Base-by-base conservation (phyloP, 768 basidiomycete genomes). In the Lactarius trivialis region DNA sequence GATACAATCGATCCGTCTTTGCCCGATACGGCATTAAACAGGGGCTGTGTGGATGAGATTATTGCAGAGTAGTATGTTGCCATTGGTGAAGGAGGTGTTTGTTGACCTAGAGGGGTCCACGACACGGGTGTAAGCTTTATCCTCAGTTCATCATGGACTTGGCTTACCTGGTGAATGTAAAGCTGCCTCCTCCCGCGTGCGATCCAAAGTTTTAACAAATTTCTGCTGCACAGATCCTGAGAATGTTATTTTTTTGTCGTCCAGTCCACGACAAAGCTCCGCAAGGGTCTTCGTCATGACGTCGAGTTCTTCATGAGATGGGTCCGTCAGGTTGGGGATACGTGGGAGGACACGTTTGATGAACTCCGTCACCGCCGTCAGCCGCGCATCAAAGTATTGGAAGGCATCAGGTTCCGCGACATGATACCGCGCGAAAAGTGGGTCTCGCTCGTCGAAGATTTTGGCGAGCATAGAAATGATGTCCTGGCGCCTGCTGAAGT, bases 251-350 rank as follows among this genome's bases (percentile, higher is more conserved):
- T n/a, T n/a, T 5, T 7, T 15, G 19, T 39, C 54, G 1, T 56
- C 19, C 32, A 64, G 37, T 9, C 48, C 58, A 34, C 8, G 43
- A 32, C 63, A 60, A 43, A 64, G 58, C 2, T 55, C 48, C 1
- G 21, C 11, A 36, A 60, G 45, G 12, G 58, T 55, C 48, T 17
- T 34, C 26, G 43, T 60, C 14, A 26, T 28, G 8, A 34, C 58
- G 7, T 60, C 15, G 8, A 64, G 48, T 12, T 64, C 63, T n/a
- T 43, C 36, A 28, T 14, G 58, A 39, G 54, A 28, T 17, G 48
- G 54, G 3, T 51, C 17, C 30, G 12, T 28, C 26, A 55, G 30
- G 6, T 48, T 7, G 24, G 36, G 39, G 19, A 64, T 24, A 9
- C 60, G 37, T 6, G 6, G 14, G 11, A 64, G 58, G 15, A 56